Base-by-base conservation (phyloP, 164 flowering plant species). In the Echeveria elegans region DNA sequence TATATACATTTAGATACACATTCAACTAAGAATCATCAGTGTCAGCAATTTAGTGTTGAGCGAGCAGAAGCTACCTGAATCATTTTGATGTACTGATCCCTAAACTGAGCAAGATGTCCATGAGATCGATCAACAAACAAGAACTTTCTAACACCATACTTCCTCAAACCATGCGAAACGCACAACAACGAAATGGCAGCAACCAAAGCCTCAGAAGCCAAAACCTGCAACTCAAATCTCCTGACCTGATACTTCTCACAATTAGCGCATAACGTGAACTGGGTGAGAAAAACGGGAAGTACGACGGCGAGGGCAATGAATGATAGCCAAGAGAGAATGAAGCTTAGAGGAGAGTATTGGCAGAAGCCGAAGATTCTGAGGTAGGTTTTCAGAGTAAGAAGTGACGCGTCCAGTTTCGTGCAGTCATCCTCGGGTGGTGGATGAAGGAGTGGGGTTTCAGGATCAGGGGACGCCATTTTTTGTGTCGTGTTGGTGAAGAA, bases 301-400 rank as follows among this genome's bases (percentile, higher is more conserved):
- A 64, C 63, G 16, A 74, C 29, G 10, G 66, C 68, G 24, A 74
- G 7, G 7, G 71, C 37, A 9, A 74, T 30, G 61, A 70, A 74
- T 0, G 50, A 36, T 36, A 66, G 26, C 74, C 79, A 74, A 4
- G 77, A 71, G 32, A 74, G 65, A 2, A 67, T 19, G 69, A 72
- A 65, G 68, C 72, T 50, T 26, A 70, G 63, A 5, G 68, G 34
- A 5, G 77, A 56, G 73, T 66, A 31, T 40, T 81, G 84, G 48
- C 69, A 67, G 69, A 81, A 81, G 15, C 84, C 84, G 28, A 81
- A 53, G 64, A 74, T 1, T 43, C 70, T 45, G 23, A 81, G 79
- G 47, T 73, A 77, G 30, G 59, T 56, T n/a, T 81, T 76, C 29
- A 81, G 71, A 30, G 67, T 71, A 41, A 23, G 23, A 18, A 79